Evolutionary conservation across 129 eudicot species (phyloP), one percentile per base, ranked within the genome.

Genomic region (Tanacetum coccineum): DNA sequence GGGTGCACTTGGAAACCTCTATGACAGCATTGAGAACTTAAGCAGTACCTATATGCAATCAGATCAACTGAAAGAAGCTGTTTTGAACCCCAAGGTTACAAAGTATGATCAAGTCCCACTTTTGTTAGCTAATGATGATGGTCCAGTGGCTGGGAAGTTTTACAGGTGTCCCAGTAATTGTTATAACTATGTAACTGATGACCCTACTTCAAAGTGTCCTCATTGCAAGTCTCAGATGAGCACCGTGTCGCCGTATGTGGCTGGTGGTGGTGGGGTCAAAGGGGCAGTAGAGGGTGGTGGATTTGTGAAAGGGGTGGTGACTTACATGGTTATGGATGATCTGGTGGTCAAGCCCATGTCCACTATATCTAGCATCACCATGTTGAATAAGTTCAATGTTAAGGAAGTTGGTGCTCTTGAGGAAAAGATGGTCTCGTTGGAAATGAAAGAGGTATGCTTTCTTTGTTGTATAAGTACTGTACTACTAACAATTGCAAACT

Each of bases 1-100:
- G 47, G 85, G 85, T 20, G 67, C 73, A 13, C 61, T 81, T 0
- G 64, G 65, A 22, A 76, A 57, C 11, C 73, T 81, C 48, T 80
- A 76, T 13, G 70, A 71, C 6, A 71, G 81, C 67, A 67, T 81
- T 4, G 73, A 72, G 26, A 72, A 65, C 12, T 25, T 82, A 21
- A 66, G 54, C 21, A 54, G 56, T 5, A 47, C 47, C 0, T 75
- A 71, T 30, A 71, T 71, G 39, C 75, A 60, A 2, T 52, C 74
- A 2, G 67, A 76, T 44, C 65, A 48, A 48, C 13, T 21, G 53
- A 74, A 67, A 66, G 69, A 55, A 20, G 32, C 52, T 52, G 51
- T 80, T 1, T 59, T 84, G 75, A 81, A 75, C 25, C 84, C 82
- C 28, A 69, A 60, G 53, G 46, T 42, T 18, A 13, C 65, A 8